phyloP scores from a whole-genome alignment of 257 asterid genomes.

The Solanum medicagineum region DNA sequence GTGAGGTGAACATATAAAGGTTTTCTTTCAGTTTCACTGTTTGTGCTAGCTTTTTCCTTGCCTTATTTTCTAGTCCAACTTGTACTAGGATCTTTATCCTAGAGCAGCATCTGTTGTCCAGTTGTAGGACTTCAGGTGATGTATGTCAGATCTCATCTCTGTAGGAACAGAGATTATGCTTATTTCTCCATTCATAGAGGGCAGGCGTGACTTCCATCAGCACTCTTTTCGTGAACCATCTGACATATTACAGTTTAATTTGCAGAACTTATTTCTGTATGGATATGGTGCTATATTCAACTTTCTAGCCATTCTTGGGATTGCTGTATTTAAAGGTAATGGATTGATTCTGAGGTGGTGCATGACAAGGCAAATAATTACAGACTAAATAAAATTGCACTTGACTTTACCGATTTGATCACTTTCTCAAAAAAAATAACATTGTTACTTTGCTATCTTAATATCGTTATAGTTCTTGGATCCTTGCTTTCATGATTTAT shows the following conservation, averaged over 20 bases:
- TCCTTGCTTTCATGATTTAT: not conserved
- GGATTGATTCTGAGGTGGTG: not conserved
- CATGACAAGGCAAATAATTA: not conserved
- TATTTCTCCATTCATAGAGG: not conserved
- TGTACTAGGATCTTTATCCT: not conserved
- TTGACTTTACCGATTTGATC: not conserved
- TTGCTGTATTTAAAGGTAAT: conserved; percentile 64
- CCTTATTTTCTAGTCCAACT: not conserved
- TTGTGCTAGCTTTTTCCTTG: not conserved
- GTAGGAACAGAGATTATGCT: not conserved
- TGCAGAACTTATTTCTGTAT: conserved; percentile 90
- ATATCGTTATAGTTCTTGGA: not conserved
- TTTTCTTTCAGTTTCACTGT: not conserved
- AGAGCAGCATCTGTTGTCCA: not conserved
- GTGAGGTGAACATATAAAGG: not conserved
- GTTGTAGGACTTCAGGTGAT: not conserved
- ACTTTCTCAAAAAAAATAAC: not conserved
- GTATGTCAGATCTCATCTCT: not conserved
- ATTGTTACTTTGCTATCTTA: not conserved
- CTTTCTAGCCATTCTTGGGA: conserved; percentile 74
- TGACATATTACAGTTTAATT: not conserved
- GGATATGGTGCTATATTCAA: conserved; percentile 99
- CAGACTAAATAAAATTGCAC: not conserved
- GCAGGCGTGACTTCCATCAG: not conserved
- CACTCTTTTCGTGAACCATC: not conserved